A percentile compares a stretch with the other conserved stretches of the same genome.
Conservation (phyloP, 257 asterid species). For the Primulina huaijiensis region DNA sequence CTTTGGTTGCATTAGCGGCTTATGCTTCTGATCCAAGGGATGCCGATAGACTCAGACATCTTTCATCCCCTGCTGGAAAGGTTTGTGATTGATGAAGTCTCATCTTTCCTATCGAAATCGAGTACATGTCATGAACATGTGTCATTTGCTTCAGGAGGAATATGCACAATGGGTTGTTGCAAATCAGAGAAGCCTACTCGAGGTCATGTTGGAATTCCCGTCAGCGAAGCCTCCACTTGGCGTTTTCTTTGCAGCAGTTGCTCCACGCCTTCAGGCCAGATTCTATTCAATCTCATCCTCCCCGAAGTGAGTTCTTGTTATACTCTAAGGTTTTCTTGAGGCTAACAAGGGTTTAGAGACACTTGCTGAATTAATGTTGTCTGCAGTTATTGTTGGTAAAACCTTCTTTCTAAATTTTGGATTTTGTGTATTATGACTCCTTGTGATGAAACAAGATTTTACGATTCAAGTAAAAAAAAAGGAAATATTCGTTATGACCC, state of each 20-base stretch:
- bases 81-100: conserved; percentile 32
- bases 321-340: neutral
- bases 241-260: conserved; percentile 92
- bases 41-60: conserved; percentile 76
- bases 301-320: conserved; percentile 54
- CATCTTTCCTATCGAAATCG: neutral
- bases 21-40: conserved; percentile 77
- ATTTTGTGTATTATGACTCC: neutral
- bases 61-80: conserved; percentile 98
- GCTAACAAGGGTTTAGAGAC: neutral
- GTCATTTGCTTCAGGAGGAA: conserved; percentile 60
- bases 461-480: neutral
- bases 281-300: conserved; percentile 97
- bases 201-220: conserved; percentile 88
- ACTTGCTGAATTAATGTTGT: neutral
- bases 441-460: neutral
- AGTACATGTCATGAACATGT: neutral
- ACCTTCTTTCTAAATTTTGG: neutral
- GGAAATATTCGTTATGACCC: neutral
- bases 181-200: conserved; percentile 84
- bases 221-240: conserved; percentile 92
- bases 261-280: conserved; percentile 94
- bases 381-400: neutral
- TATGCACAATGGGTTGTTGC: conserved; percentile 79
- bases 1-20: conserved; percentile 75